Conservation (phyloP, 257 asterid species). For the Solanum pennellii region DNA sequence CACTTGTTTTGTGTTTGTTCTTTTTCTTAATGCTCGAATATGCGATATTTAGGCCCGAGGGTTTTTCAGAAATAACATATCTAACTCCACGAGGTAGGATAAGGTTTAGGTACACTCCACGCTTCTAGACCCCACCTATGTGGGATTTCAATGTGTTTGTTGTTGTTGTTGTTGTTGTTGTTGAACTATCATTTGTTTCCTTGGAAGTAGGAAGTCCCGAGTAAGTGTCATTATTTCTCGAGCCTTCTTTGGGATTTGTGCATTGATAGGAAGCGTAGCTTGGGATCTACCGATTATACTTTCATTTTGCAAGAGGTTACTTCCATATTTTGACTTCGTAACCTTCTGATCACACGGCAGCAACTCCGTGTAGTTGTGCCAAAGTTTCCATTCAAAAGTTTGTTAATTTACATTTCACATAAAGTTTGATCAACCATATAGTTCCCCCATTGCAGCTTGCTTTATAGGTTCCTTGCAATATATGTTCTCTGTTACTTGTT, state of each 20-base stretch:
- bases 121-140: not conserved
- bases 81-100: not conserved
- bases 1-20: not conserved
- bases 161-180: not conserved
- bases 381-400: not conserved
- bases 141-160: not conserved
- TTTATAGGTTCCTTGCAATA: not conserved
- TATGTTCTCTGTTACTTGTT: not conserved
- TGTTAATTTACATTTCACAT: not conserved
- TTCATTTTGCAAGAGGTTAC: not conserved
- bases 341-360: not conserved
- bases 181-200: not conserved
- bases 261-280: not conserved
- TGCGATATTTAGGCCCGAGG: not conserved
- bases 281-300: too few relatives aligned
- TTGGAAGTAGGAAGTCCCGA: not conserved
- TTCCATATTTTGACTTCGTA: not conserved
- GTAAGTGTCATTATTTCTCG: not conserved
- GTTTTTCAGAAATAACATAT: not conserved
- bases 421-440: not conserved
- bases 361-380: not conserved
- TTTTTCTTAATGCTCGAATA: not conserved
- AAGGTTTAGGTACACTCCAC: not conserved
- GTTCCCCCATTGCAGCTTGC: not conserved
- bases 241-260: not conserved